Conservation (phyloP, 192 early-diverging fungal species). For the Coemansia sp. region DNA sequence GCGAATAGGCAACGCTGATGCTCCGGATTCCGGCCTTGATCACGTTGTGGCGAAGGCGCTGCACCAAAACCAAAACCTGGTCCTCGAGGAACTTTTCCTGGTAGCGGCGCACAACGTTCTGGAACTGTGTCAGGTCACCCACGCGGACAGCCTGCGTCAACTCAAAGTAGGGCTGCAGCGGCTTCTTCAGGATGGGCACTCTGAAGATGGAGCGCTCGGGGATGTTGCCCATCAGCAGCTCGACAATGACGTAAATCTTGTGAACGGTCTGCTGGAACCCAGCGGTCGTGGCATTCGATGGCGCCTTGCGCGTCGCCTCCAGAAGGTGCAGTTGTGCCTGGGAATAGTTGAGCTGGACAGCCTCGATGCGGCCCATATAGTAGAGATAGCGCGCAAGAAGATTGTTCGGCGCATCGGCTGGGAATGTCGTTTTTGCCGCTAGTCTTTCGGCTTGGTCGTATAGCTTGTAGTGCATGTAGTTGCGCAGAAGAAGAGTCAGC, state of each 20-base stretch:
- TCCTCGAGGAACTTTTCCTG: conserved; percentile 78
- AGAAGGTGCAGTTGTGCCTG: conserved; percentile 81
- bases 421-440: conserved; percentile 88
- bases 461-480: conserved; percentile 93
- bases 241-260: conserved; percentile 96
- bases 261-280: conserved; percentile 96
- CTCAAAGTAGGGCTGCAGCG: conserved; percentile 89
- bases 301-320: conserved; percentile 96
- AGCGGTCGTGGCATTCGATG: conserved; percentile 78
- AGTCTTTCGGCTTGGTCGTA: conserved; percentile 98
- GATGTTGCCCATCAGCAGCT: conserved; percentile 98
- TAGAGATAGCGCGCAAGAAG: conserved; percentile 95
- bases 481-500: conserved; percentile 87
- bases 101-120: conserved; percentile 78
- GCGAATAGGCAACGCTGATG: conserved; percentile 95
- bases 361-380: conserved; percentile 94
- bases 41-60: conserved; percentile 97
- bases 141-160: conserved; percentile 96
- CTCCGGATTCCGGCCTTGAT: conserved; percentile 98
- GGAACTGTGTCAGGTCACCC: conserved; percentile 93
- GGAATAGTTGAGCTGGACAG: conserved; percentile 98
- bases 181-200: conserved; percentile 78
- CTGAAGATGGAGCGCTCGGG: conserved; percentile 94
- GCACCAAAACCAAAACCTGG: conserved; percentile 86
- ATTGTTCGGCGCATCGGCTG: conserved; percentile 87